Evolutionary conservation across 1,284 basidiomycete species (phyloP), one percentile per base, ranked within the genome.

Genomic region (Apiotrichum sp.): DNA sequence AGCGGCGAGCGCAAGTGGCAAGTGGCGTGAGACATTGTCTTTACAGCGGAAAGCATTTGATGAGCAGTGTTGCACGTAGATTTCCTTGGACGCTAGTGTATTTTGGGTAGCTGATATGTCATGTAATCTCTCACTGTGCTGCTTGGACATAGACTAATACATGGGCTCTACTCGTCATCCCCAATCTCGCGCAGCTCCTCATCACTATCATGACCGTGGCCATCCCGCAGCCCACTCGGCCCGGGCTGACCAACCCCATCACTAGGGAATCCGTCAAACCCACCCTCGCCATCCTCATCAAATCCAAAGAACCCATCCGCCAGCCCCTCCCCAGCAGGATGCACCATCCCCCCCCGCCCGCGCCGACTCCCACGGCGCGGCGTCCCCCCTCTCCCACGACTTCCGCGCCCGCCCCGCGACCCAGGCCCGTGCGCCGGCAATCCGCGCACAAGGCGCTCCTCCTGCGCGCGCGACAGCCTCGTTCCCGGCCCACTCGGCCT

Each of bases 361-460:
- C 40, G 8, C 5, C 8, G 8, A 41, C 40, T 7, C 5, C 40
- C 40, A 14, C 40, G 40, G 8, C 8, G n/a, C 14, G 8, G 40
- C 8, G 8, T 41, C 8, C 9, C 40, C 10, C 51, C 36, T 22
- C 51, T 43, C 29, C 44, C 44, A 14, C 47, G 47, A 1, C 36
- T 11, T 11, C 53, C 55, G 9, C 50, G 40, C 4, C 60, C 61
- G 14, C 61, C 61, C 3, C 61, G 55, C 9, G 50, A 53, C 1
- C 61, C 61, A 1, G 58, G 58, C 2, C 61, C 61, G 0, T 46
- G 38, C 14, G 51, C 53, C 0, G 61, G 61, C 22, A 57, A 41
- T 29, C 58, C 56, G n/a, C 55, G 51, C 13, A 62, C 47, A 6
- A 62, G 55, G 3, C 61, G 52, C n/a, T 59, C 58, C 48, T 62